Evolutionary conservation across 108 stramenopile species (phyloP).

Genomic region (Discostella stelligeroides): DNA sequence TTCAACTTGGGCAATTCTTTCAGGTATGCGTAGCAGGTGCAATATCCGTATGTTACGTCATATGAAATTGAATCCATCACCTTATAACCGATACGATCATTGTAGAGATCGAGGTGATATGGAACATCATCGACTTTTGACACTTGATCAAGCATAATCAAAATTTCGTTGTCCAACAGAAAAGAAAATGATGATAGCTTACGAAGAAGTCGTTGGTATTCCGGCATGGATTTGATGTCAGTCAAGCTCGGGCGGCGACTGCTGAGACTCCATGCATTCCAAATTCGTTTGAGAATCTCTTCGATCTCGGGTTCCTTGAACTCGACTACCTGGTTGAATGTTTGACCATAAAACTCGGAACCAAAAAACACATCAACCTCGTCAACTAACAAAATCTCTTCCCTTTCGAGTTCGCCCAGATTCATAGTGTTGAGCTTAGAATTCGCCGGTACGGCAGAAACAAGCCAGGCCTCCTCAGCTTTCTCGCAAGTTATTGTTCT

Average conservation of each 20-base stretch:
- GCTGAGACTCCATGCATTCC: conserved; percentile 40
- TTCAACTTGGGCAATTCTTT: conserved; percentile 55
- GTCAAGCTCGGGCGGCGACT: conserved; percentile 39
- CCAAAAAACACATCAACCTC: conserved; percentile 77
- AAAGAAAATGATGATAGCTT: conserved; percentile 50
- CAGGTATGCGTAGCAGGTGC: conserved; percentile 64
- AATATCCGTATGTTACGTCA: conserved; percentile 60
- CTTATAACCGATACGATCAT: conserved; percentile 61
- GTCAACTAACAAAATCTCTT: too few species aligned
- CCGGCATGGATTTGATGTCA: conserved; percentile 48
- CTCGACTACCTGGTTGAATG: conserved; percentile 65
- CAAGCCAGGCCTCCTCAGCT: too few species aligned
- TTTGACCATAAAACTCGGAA: conserved; percentile 67
- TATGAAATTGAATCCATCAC: conserved; percentile 67
- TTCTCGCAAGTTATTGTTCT: too few species aligned
- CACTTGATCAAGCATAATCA: conserved; percentile 64
- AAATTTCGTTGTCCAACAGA: conserved; percentile 62
- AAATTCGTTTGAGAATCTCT: conserved; percentile 55
- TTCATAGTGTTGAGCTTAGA: neutral
- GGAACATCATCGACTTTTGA: too few species aligned
- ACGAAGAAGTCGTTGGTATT: conserved; percentile 41
- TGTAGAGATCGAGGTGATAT: conserved; percentile 49
- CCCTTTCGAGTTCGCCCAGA: neutral
- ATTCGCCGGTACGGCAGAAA: neutral
- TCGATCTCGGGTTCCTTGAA: too few species aligned